A percentile compares a stretch with the other conserved stretches of the same genome.
phyloP scores from a whole-genome alignment of 805 yeast genomes.

The Ogataea allantospora region DNA sequence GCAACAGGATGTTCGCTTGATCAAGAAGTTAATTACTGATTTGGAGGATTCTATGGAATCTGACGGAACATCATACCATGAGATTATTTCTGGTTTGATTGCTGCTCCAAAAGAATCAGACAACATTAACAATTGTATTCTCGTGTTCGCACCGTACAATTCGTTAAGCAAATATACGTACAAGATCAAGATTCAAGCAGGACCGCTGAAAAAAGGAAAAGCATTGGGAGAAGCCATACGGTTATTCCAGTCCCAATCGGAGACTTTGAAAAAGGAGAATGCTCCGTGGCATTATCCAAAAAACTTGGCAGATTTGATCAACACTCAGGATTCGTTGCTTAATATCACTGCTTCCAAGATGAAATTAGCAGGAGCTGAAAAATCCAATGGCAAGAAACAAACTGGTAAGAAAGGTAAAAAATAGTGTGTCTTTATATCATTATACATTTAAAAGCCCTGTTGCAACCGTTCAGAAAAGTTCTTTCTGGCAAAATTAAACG shows the following conservation, averaged over 20 bases:
- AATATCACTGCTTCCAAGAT: conserved; percentile 70
- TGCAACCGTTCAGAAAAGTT: conserved; percentile 45
- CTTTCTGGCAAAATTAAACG: conserved; percentile 84
- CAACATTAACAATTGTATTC: conserved; percentile 60
- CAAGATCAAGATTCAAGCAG: conserved; percentile 81
- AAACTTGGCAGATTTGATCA: conserved; percentile 51
- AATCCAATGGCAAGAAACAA: conserved; percentile 22
- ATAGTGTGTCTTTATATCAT: conserved; percentile 6
- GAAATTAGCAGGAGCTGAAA: conserved; percentile 57
- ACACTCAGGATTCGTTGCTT: conserved; percentile 65
- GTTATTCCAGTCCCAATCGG: conserved; percentile 44
- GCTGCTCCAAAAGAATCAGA: conserved; percentile 50
- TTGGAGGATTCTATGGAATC: conserved; percentile 21
- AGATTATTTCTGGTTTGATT: conserved; percentile 33
- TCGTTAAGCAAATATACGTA: conserved; percentile 72
- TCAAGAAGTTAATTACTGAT: conserved; percentile 33
- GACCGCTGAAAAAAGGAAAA: conserved; percentile 82
- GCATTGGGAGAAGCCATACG: conserved; percentile 67
- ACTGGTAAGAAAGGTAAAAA: conserved; percentile 25
- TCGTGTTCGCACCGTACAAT: conserved; percentile 92
- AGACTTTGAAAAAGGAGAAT: conserved; percentile 27
- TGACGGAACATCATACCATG: conserved; percentile 25
- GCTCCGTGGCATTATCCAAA: conserved; percentile 73
- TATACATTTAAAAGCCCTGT: conserved; percentile 34
- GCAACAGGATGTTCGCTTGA: conserved; percentile 31